Base-by-base conservation (phyloP, 2,329 filamentous ascomycete genomes). In the Venturia carpophila region DNA sequence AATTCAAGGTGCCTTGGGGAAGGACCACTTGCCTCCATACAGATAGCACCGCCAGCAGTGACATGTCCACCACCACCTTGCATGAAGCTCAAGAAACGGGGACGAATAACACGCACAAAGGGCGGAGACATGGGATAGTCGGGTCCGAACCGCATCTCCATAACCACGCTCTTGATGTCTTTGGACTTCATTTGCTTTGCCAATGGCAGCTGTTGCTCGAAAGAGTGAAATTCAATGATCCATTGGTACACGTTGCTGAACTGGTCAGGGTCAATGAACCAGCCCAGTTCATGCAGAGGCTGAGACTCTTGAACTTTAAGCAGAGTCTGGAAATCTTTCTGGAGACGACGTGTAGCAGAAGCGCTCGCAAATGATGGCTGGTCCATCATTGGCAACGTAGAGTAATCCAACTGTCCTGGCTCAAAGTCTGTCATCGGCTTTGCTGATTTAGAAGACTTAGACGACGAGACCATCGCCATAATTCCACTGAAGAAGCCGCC, bases 171-270 rank as follows among this genome's bases (percentile, higher is more conserved):
- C 27, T 80, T 83, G 65, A 88, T 69, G 0, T 79, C 80, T 0
- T 78, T 79, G 2, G 73, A 70, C 73, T 87, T 85, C 85, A 96
- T 91, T 71, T 96, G 92, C 64, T 82, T 72, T 0, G 89, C 87
- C 0, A 97, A 79, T 0, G 89, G 90, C 0, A 94, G 79, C 1
- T 77, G 73, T 0, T 77, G 68, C 30, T 91, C 87, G 71, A 96
- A 96, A 55, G 87, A 90, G 73, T 96, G 92, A 1, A 97, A 79
- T 73, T 96, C 90, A 6, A 95, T 86, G 66, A 96, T 91, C 92
- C 92, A 96, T 71, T 95, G 91, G 71, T 94, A 96, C 67, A 92
- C 81, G 71, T 92, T 95, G 27, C 78, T 81, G 58, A 91, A 78
- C 52, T 83, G 81, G 6, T 79, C 82, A 17, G 82, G 77, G 71